Evolutionary conservation across 495 filamentous ascomycete genomes (phyloP), one percentile per base, ranked within the genome.

Genomic region (Daldinia concentrica): DNA sequence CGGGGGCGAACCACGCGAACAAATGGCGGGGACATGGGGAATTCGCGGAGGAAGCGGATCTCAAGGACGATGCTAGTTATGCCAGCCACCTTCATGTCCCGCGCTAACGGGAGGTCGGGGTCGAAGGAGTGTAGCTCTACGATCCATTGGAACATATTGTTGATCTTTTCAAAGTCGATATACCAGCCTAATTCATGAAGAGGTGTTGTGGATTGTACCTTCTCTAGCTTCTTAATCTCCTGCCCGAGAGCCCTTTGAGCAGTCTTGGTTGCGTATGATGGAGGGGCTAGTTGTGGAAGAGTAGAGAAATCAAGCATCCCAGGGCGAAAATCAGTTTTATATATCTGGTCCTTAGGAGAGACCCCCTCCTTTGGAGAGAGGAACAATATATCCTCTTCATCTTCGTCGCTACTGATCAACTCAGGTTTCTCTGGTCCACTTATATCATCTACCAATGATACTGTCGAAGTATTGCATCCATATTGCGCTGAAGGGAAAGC

Each of bases 101-200:
- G 72, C 0, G 91, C 91, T 3, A 98, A 82, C 0, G 91, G 93
- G 1, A 95, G 82, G 2, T 75, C 64, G 0, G 82, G 72, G 12
- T 93, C 90, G 73, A 98, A 97, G 55, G 89, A 92, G 77, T 98
- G 94, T 0, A 98, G 79, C 76, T 97, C 92, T 2, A 97, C 89
- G 69, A 97, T 94, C 93, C 94, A 97, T 77, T 97, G 94, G 76
- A 94, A 98, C 41, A 95, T 81, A 74, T 94, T 97, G 27, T 66
- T 75, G 29, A 86, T 58, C 6, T 74, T 63, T 11, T 82, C 80
- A 26, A 82, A 78, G 71, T 95, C 84, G 64, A 97, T 88, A 76
- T 93, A 94, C 92, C 94, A 98, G 15, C 94, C 94, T 0, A 97
- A 85, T 67, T 93, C 86, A 67, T 91, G 85, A 6, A 90, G 80